Conservation (phyloP, 2,329 filamentous ascomycete species). For the Pestalotiopsis sp. region DNA sequence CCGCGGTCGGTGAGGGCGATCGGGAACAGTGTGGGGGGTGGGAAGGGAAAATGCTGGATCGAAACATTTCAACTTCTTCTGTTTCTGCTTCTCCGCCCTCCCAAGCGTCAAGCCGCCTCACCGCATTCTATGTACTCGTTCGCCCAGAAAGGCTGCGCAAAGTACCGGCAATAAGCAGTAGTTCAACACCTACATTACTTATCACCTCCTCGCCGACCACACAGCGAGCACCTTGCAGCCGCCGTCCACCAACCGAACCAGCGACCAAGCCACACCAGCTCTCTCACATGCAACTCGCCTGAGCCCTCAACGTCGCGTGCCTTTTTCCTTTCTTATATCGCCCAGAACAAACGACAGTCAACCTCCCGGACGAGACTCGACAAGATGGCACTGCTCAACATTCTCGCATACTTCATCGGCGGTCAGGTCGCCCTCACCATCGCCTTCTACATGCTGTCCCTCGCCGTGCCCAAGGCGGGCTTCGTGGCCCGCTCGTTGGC, state of each 20-base stretch:
- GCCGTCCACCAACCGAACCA: neutral
- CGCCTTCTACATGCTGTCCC: constrained; percentile 65
- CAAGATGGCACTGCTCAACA: constrained; percentile 32
- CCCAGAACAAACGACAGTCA: neutral
- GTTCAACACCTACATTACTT: too few species aligned
- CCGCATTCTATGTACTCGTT: neutral
- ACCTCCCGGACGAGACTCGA: neutral
- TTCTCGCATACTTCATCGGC: constrained; percentile 46
- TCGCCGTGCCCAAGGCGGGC: constrained; percentile 59
- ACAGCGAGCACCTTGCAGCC: neutral
- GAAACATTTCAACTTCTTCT: neutral
- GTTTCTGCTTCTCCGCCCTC: neutral
- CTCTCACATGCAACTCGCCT: neutral
- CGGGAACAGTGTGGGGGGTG: neutral
- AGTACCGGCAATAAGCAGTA: neutral
- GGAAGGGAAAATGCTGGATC: neutral
- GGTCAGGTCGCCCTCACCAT: constrained; percentile 55
- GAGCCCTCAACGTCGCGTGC: neutral
- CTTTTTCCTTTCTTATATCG: neutral
- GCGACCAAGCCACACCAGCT: neutral
- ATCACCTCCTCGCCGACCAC: too few species aligned
- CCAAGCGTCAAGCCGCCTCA: neutral
- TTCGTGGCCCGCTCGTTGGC: constrained; percentile 73
- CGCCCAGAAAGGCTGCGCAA: neutral
- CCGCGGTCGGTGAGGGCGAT: constrained; percentile 9